Percentiles rank a stretch among this genome's conserved stretches.
These are phyloP conservation scores for Pisolithus albus DNA, from an alignment of 768 basidiomycete genomes.

Conservation along the genomic window DNA sequence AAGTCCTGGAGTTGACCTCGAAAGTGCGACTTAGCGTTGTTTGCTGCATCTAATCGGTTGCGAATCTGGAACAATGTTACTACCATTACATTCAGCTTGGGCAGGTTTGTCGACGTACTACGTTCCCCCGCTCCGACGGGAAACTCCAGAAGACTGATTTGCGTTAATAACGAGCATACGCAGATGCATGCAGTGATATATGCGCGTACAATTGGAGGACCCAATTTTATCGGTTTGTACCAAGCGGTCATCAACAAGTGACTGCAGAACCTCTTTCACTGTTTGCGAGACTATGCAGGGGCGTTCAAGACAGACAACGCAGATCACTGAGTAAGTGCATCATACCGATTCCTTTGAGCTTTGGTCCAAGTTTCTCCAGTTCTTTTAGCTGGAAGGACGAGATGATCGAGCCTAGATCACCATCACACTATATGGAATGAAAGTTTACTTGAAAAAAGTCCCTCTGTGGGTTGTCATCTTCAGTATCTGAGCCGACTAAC, in stretches of 20 bases:
- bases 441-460: conserved; percentile 64
- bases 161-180: conserved; percentile 17
- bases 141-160: conserved; percentile 89
- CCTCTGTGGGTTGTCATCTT: conserved; percentile 40
- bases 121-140: conserved; percentile 78
- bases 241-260: conserved; percentile 79
- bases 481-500: not conserved
- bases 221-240: conserved; percentile 91
- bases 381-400: conserved; percentile 63
- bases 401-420: not conserved
- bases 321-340: not conserved
- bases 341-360: conserved; percentile 85
- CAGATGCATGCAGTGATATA: conserved; percentile 5
- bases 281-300: conserved; percentile 66
- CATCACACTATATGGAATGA: not conserved
- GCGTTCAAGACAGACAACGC: not conserved
- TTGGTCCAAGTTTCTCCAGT: conserved; percentile 81
- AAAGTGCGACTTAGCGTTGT: conserved; percentile 38
- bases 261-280: conserved; percentile 87
- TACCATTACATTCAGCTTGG: not conserved
- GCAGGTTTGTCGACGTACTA: conserved; percentile 36
- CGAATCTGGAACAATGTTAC: conserved; percentile 41
- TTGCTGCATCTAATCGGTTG: conserved; percentile 43
- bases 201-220: conserved; percentile 76
- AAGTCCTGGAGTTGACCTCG: conserved; percentile 47